A percentile compares a stretch with the other conserved stretches of the same genome.
phyloP scores from a whole-genome alignment of 2,329 filamentous ascomycete species.

The Paecilomyces sp. region DNA sequence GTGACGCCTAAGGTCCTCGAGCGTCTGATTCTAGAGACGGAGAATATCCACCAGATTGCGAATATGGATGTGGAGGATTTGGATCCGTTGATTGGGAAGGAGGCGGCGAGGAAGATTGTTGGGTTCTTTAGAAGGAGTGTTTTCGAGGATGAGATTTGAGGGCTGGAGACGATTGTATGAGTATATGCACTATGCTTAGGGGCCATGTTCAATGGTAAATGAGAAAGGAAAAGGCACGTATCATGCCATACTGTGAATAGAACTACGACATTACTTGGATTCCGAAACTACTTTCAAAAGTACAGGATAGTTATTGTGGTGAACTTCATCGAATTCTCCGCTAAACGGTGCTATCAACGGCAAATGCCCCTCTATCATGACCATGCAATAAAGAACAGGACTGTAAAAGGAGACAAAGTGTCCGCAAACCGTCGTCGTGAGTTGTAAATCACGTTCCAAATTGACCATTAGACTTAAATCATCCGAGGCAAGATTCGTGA shows the following conservation, averaged over 20 bases:
- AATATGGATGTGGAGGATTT: slow-evolving; percentile 76
- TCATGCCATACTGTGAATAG: neutral
- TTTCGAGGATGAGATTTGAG: slow-evolving; percentile 35
- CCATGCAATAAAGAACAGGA: neutral
- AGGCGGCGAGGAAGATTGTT: slow-evolving; percentile 67
- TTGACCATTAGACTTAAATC: neutral
- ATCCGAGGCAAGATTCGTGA: neutral
- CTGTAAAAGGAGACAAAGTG: neutral
- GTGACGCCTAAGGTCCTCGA: slow-evolving; percentile 72
- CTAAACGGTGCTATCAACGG: neutral
- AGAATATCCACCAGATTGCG: slow-evolving; percentile 73
- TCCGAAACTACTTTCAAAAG: neutral
- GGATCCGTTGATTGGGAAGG: slow-evolving; percentile 65
- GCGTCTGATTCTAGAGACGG: slow-evolving; percentile 63
- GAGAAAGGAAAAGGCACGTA: neutral
- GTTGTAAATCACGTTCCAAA: neutral
- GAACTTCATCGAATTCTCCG: neutral
- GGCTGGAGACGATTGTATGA: too few relatives aligned
- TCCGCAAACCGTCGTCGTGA: neutral
- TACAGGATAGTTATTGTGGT: neutral
- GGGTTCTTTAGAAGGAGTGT: slow-evolving; percentile 70
- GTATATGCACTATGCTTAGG: neutral
- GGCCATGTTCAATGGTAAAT: neutral
- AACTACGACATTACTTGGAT: neutral
- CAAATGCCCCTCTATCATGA: neutral